Percentiles rank a stretch among this genome's conserved stretches.
Evolutionary conservation across 2,329 filamentous ascomycete species (phyloP).

Genomic region (Ampelomyces quisqualis): DNA sequence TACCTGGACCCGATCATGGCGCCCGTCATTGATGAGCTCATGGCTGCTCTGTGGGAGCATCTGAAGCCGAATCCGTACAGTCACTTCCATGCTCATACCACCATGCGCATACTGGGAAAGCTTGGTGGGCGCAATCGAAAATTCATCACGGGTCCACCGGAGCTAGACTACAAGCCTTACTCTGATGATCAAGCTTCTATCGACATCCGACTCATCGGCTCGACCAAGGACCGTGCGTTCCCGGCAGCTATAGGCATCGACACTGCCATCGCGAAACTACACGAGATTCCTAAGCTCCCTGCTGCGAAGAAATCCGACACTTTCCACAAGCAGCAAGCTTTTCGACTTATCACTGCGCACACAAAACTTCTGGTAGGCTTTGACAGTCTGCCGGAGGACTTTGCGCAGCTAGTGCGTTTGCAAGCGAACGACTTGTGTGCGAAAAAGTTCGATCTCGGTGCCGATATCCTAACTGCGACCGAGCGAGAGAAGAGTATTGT

Average conservation of each 20-base stretch:
- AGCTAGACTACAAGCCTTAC: constrained; percentile 79
- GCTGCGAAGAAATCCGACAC: constrained; percentile 67
- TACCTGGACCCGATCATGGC: constrained; percentile 99
- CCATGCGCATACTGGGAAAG: constrained; percentile 95
- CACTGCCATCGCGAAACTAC: constrained; percentile 81
- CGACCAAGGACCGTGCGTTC: constrained; percentile 84
- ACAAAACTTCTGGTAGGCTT: constrained; percentile 86
- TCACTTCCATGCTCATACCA: constrained; percentile 96
- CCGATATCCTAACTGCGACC: constrained; percentile 69
- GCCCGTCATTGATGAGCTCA: constrained; percentile 96
- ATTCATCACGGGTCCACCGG: constrained; percentile 86
- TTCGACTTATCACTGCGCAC: constrained; percentile 83
- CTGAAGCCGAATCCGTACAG: constrained; percentile 91
- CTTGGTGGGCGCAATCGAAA: constrained; percentile 93
- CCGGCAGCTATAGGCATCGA: constrained; percentile 85
- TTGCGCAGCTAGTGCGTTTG: constrained; percentile 78
- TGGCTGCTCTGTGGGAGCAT: constrained; percentile 96
- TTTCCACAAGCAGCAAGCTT: constrained; percentile 91
- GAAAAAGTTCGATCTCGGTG: constrained; percentile 69
- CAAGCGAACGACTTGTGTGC: constrained; percentile 83
- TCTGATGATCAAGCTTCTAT: constrained; percentile 87
- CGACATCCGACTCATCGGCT: constrained; percentile 84
- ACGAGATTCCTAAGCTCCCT: constrained; percentile 69
- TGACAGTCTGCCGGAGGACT: constrained; percentile 85
- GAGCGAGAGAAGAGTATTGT: constrained; percentile 79